These are phyloP conservation scores for Quercus ilex DNA, from an alignment of 306 rosid species.

Conservation along the genomic window DNA sequence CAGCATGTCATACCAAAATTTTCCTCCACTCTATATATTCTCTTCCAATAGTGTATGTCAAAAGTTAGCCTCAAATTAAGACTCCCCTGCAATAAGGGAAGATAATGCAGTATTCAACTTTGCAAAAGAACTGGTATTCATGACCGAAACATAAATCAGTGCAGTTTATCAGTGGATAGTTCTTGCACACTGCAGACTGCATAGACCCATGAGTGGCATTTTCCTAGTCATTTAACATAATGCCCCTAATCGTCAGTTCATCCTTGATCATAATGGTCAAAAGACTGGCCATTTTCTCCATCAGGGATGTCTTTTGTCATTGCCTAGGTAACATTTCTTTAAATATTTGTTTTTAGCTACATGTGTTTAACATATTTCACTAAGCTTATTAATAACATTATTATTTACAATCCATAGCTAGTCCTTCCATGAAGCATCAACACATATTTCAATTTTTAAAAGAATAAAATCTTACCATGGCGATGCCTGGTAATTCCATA, in stretches of 20 bases:
- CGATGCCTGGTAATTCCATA: slow-evolving; percentile 92
- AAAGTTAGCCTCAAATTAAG: too few species aligned
- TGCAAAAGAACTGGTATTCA: neutral
- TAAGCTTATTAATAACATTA: neutral
- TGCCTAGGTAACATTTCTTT: neutral
- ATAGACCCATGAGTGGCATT: neutral
- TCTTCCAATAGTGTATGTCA: too few species aligned
- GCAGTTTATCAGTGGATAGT: neutral
- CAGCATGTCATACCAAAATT: too few species aligned
- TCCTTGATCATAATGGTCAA: neutral
- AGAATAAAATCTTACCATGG: slow-evolving; percentile 57
- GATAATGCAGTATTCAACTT: too few species aligned
- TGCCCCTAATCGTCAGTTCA: neutral
- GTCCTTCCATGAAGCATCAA: too few species aligned
- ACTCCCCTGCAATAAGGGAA: too few species aligned
- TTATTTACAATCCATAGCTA: too few species aligned
- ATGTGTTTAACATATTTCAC: neutral
- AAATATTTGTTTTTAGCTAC: neutral
- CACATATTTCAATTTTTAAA: neutral
- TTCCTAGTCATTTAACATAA: neutral
- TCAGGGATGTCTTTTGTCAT: neutral
- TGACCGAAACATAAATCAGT: neutral
- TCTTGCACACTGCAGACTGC: neutral
- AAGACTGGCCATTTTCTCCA: neutral
- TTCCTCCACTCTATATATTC: too few species aligned